Evolutionary conservation across 345 rosid species (phyloP), one percentile per base, ranked within the genome.

Genomic region (Hibiscus tridactylites): DNA sequence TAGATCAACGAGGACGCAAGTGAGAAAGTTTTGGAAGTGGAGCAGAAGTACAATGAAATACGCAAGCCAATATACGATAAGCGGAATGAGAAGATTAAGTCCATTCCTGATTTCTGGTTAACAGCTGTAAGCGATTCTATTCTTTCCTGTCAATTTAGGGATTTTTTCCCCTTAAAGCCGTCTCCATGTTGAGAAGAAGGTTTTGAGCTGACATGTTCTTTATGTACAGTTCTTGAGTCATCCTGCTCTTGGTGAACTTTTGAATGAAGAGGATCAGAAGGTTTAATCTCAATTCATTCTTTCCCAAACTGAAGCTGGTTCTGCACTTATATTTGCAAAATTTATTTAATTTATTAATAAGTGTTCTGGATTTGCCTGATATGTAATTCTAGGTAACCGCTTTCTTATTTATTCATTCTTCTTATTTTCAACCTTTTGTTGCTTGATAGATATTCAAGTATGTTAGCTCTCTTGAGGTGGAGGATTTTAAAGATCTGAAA

Each of bases 1-100:
- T 77, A 94, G 98, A 88, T 91, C 58, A 91, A 94, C 61, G 98
- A 91, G 73, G 93, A 94, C 80, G 98, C 96, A 0, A 91, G 96
- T 58, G 97, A 91, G 71, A 90, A 91, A 72, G 91, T 91, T 39
- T 83, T 91, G 84, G 96, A 90, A 80, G 88, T 94, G 73, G 97
- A 94, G 78, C 97, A 90, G 78, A 94, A 90, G 69, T 65, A 87
- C 61, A 94, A 87, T 61, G 95, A 75, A 79, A 82, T 87, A 2
- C 88, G 98, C 74, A 91, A 79, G 76, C 98, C 97, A 21, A 88
- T 94, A 4, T 94, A 94, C 80, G 93, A 91, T 61, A 85, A 84
- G 82, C 83, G 98, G 56, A 86, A 81, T 49, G 95, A 88, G 16
- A 81, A 85, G 71, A 91, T 94, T 73, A 85, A 82, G 64, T 76